phyloP scores from a whole-genome alignment of 2,329 filamentous ascomycete species.

The Tolypocladium guangdongense region DNA sequence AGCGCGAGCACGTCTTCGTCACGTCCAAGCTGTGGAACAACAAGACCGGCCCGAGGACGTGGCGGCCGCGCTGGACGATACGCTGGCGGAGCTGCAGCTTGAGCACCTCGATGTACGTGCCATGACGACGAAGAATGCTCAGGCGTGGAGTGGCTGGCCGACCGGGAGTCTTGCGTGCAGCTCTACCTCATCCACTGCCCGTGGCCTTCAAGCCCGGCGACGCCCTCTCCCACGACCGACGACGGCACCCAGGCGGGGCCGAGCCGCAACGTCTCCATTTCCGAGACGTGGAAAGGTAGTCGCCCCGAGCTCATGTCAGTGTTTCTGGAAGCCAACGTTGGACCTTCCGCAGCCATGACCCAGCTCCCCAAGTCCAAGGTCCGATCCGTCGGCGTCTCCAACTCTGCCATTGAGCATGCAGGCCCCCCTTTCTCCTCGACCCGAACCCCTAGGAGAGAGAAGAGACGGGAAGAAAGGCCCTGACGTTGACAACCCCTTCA shows the following conservation, averaged over 20 bases:
- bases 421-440: conserved; percentile 2
- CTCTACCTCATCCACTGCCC: conserved; percentile 56
- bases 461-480: no score
- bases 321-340: not conserved
- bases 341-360: conserved; percentile 28
- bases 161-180: conserved; percentile 9
- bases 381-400: conserved; percentile 61
- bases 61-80: conserved; percentile 42
- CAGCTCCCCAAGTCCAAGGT: conserved; percentile 50
- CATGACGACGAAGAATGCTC: not conserved
- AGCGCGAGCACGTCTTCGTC: conserved; percentile 46
- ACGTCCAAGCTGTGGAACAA: conserved; percentile 60
- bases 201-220: conserved; percentile 30
- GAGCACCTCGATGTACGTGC: conserved; percentile 43
- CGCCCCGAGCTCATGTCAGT: not conserved
- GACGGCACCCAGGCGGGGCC: conserved; percentile 26
- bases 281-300: conserved; percentile 33
- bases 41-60: conserved; percentile 47
- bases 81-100: conserved; percentile 41
- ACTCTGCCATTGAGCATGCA: conserved; percentile 52
- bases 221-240: conserved; percentile 32
- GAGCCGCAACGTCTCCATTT: conserved; percentile 29
- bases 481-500: conserved; percentile 10
- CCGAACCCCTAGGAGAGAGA: no score
- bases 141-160: not conserved